phyloP scores from a whole-genome alignment of 2,329 filamentous ascomycete genomes.

The Clarireedia hainanense region DNA sequence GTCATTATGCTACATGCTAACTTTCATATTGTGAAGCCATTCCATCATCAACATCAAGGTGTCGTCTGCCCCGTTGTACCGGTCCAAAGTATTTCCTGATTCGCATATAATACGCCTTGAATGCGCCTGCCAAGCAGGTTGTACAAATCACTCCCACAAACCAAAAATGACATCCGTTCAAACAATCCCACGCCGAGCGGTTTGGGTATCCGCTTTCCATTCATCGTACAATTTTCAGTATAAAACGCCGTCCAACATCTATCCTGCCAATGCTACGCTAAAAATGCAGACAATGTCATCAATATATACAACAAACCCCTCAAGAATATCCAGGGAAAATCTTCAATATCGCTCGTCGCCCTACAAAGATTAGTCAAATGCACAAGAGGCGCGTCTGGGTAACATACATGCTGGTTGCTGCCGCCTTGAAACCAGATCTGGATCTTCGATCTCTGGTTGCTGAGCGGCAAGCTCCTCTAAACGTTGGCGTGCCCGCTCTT shows the following conservation, averaged over 20 bases:
- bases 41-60: too few relatives aligned
- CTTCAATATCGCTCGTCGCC: conserved; percentile 17
- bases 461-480: conserved; percentile 21
- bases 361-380: conserved; percentile 12
- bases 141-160: too few relatives aligned
- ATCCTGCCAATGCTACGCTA: conserved; percentile 13
- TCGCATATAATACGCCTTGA: too few relatives aligned
- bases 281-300: conserved; percentile 10
- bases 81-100: too few relatives aligned
- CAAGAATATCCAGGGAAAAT: conserved; percentile 25
- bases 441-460: conserved; percentile 19
- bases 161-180: too few relatives aligned
- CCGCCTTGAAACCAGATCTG: conserved; percentile 14
- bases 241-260: conserved; percentile 2
- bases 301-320: neutral
- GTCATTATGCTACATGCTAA: too few relatives aligned
- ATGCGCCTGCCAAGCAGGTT: too few relatives aligned
- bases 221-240: neutral
- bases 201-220: neutral
- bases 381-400: neutral
- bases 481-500: conserved; percentile 19
- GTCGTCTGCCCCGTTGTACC: too few relatives aligned
- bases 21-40: too few relatives aligned
- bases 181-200: too few relatives aligned
- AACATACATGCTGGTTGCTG: conserved; percentile 17